These are phyloP conservation scores for Ceratocystis colombiana DNA, from an alignment of 2,329 filamentous ascomycete genomes.

Conservation along the genomic window DNA sequence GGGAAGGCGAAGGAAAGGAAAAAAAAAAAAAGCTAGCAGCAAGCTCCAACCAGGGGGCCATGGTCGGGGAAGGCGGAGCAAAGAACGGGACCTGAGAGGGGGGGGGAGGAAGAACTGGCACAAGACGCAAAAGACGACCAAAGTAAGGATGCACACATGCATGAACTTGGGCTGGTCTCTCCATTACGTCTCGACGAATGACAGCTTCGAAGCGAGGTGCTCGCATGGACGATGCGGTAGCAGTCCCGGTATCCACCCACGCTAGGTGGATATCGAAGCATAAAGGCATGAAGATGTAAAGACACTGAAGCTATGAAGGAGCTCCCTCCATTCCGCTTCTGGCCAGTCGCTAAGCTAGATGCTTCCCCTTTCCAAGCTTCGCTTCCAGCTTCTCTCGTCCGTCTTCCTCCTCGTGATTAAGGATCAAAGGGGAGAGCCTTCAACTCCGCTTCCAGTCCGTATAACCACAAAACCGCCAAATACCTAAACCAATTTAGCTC, in stretches of 20 bases:
- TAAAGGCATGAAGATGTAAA: too few species aligned
- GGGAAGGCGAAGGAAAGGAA: neutral
- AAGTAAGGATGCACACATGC: slow-evolving; percentile 1
- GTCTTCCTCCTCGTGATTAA: neutral
- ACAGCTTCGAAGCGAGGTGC: neutral
- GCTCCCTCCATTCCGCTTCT: too few species aligned
- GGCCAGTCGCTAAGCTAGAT: neutral
- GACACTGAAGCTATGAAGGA: too few species aligned
- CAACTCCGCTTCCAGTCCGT: neutral
- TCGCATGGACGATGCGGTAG: too few species aligned
- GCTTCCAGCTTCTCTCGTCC: neutral
- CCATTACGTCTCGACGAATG: slow-evolving; percentile 3
- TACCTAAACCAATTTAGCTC: too few species aligned
- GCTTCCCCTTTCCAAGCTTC: neutral
- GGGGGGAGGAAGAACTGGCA: slow-evolving; percentile 14
- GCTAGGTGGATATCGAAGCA: too few species aligned
- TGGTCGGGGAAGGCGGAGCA: slow-evolving; percentile 7
- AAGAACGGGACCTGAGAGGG: slow-evolving; percentile 2
- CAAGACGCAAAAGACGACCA: neutral
- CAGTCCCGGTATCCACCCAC: too few species aligned
- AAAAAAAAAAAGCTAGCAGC: slow-evolving; percentile 5
- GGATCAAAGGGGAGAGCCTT: neutral
- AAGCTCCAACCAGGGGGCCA: neutral
- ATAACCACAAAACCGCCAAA: neutral
- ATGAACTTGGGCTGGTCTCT: slow-evolving; percentile 7